phyloP scores from a whole-genome alignment of 306 rosid species.

The Rubus parviflorus region DNA sequence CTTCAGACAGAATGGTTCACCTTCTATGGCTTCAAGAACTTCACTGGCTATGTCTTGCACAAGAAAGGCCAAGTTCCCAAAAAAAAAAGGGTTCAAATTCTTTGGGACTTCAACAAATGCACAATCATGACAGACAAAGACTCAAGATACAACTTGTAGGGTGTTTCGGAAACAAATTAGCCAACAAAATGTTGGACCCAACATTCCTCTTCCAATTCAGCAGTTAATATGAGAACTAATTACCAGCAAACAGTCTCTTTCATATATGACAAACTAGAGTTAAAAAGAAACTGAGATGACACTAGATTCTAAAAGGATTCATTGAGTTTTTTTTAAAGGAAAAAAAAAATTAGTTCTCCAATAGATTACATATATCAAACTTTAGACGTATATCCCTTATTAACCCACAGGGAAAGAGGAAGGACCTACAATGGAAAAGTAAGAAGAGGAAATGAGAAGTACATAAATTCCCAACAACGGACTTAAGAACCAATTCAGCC shows the following conservation, averaged over 20 bases:
- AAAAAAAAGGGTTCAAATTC: too few relatives aligned
- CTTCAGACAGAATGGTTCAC: background rate
- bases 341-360: too few relatives aligned
- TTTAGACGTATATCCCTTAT: background rate
- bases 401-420: background rate
- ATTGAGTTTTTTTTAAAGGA: background rate
- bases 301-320: background rate
- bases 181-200: background rate
- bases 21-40: too few relatives aligned
- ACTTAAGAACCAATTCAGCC: background rate
- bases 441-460: background rate
- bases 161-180: background rate
- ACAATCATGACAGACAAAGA: constrained; percentile 1
- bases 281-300: background rate
- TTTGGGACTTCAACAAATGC: background rate
- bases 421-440: background rate
- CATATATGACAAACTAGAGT: background rate
- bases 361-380: too few relatives aligned
- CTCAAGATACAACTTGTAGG: background rate
- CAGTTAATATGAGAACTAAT: background rate
- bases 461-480: background rate
- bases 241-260: background rate
- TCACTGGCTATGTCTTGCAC: too few relatives aligned
- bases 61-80: too few relatives aligned
- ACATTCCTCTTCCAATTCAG: background rate